phyloP scores from a whole-genome alignment of 176 grass and related monocot genomes.

The Aegilops umbellulata region DNA sequence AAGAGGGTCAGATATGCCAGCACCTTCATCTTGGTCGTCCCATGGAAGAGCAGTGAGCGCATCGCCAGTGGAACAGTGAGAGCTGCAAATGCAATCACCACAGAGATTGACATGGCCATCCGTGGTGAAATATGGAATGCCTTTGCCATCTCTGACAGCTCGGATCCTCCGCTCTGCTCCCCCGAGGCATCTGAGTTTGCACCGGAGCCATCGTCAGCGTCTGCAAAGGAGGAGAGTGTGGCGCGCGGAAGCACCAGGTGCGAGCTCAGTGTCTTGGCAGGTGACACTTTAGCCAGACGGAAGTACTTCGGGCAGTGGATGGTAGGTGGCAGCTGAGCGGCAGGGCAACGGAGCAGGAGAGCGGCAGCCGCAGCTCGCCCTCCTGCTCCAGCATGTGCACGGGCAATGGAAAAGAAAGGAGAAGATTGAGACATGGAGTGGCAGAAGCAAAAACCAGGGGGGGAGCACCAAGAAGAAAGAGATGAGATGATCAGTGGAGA shows the following conservation, averaged over 20 bases:
- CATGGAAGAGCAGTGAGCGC: constrained; percentile 54
- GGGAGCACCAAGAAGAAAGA: not conserved
- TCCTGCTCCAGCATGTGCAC: constrained; percentile 46
- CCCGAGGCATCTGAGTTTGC: constrained; percentile 19
- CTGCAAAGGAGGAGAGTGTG: constrained; percentile 65
- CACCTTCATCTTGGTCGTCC: constrained; percentile 51
- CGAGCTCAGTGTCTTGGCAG: constrained; percentile 10
- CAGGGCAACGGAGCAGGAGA: constrained; percentile 46
- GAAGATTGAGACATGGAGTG: constrained; percentile 70
- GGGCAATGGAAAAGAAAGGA: constrained; percentile 57
- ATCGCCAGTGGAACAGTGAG: constrained; percentile 66
- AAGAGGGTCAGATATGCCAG: constrained; percentile 73
- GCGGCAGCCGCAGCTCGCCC: constrained; percentile 37
- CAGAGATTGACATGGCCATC: constrained; percentile 63
- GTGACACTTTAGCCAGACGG: constrained; percentile 10
- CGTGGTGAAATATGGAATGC: constrained; percentile 79
- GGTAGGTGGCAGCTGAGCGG: constrained; percentile 31
- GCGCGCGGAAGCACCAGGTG: constrained; percentile 34
- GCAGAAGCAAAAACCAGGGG: not conserved
- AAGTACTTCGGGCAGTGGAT: not conserved
- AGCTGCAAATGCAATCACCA: constrained; percentile 68
- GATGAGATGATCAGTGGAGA: constrained; percentile 39
- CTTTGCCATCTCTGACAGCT: constrained; percentile 69
- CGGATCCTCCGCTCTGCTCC: constrained; percentile 12
- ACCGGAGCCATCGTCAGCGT: constrained; percentile 44